Evolutionary conservation across 768 basidiomycete genomes (phyloP).

Genomic region (Psilocybe cyanescens): DNA sequence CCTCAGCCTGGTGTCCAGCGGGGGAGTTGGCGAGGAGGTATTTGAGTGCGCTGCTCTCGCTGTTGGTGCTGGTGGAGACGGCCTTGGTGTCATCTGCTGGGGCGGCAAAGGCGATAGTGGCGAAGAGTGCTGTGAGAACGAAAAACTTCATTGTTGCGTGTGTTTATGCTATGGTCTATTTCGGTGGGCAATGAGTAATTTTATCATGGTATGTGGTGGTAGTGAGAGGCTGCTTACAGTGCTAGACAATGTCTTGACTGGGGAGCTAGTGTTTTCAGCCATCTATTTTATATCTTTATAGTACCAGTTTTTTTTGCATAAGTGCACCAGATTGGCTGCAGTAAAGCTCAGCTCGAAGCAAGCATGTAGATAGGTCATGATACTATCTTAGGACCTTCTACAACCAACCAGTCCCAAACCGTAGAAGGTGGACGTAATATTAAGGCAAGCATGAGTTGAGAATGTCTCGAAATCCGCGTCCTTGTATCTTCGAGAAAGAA

Average conservation of each 20-base stretch:
- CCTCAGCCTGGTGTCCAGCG: conserved; percentile 6
- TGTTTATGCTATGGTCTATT: too few species aligned
- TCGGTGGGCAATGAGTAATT: too few species aligned
- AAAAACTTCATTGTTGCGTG: not conserved
- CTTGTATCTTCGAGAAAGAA: too few species aligned
- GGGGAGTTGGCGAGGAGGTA: conserved; percentile 10
- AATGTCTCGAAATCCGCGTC: too few species aligned
- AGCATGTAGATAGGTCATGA: too few species aligned
- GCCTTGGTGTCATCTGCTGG: not conserved
- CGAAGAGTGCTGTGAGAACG: not conserved
- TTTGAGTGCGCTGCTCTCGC: conserved; percentile 5
- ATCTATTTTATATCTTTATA: too few species aligned
- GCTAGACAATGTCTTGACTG: not conserved
- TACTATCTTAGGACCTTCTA: too few species aligned
- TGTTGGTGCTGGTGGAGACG: not conserved
- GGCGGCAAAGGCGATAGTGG: not conserved
- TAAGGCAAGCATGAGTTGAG: too few species aligned
- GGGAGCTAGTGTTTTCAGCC: too few species aligned
- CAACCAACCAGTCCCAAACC: conserved; percentile 2
- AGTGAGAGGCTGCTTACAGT: not conserved
- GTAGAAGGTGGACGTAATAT: not conserved
- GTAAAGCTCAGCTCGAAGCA: too few species aligned
- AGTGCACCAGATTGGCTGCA: too few species aligned
- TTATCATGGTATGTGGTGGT: not conserved
- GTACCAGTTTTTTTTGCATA: too few species aligned